Percentiles rank a stretch among this genome's conserved stretches.
These are phyloP conservation scores for Volvariella volvacea DNA, from an alignment of 1,284 basidiomycete species.

Conservation along the genomic window DNA sequence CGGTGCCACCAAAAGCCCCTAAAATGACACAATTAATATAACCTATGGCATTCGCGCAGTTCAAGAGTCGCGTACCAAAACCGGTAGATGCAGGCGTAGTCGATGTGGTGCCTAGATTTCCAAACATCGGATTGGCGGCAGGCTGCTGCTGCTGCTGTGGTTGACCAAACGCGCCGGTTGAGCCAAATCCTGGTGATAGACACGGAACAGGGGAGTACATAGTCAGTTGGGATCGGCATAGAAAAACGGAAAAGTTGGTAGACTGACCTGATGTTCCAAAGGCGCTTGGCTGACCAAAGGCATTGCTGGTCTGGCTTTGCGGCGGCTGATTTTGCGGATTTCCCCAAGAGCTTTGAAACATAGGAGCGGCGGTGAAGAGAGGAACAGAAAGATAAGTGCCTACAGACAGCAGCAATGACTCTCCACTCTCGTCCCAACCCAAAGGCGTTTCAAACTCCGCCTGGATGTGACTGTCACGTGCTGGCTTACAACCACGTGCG, in stretches of 20 bases:
- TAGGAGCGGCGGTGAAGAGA: constrained; percentile 18
- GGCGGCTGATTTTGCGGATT: constrained; percentile 33
- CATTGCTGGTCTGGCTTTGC: constrained; percentile 29
- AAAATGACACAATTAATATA: constrained; percentile 2
- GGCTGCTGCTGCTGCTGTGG: constrained; percentile 48
- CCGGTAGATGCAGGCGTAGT: constrained; percentile 31
- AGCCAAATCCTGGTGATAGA: constrained; percentile 9
- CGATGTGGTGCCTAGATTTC: constrained; percentile 40
- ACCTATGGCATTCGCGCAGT: constrained; percentile 13
- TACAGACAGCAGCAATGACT: constrained; percentile 13
- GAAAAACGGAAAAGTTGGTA: not conserved
- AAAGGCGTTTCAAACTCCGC: constrained; percentile 26
- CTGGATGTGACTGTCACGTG: constrained; percentile 14
- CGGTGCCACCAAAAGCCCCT: constrained; percentile 60
- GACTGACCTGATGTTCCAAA: constrained; percentile 28
- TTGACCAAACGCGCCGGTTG: constrained; percentile 35
- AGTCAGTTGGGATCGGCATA: not conserved
- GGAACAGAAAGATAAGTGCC: constrained; percentile 15
- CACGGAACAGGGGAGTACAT: not conserved
- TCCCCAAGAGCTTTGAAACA: constrained; percentile 64
- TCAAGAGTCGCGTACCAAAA: constrained; percentile 29
- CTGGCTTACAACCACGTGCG: constrained; percentile 14
- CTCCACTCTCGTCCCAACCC: not conserved
- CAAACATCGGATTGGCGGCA: constrained; percentile 76
- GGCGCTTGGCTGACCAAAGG: constrained; percentile 41